Conservation (phyloP, 2,329 filamentous ascomycete genomes). For the Aspergillus ochraceoroseus region DNA sequence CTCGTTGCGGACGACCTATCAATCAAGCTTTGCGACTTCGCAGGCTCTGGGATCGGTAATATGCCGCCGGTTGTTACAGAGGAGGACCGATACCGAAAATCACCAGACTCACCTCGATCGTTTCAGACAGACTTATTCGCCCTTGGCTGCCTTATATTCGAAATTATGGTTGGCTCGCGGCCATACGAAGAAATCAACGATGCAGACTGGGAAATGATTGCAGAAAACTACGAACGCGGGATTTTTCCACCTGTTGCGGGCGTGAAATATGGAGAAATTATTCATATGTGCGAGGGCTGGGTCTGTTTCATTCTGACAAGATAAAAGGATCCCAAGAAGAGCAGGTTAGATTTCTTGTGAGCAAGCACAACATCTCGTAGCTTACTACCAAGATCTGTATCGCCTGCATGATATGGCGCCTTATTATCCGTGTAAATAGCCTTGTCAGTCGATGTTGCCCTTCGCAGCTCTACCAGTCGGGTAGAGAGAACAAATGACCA, state of each 20-base stretch:
- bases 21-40: conserved; percentile 23
- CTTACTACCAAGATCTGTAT: too few relatives aligned
- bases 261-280: conserved; percentile 11
- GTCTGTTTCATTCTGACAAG: too few relatives aligned
- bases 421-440: too few relatives aligned
- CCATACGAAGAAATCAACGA: conserved; percentile 14
- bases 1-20: conserved; percentile 21
- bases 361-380: too few relatives aligned
- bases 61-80: conserved; percentile 7
- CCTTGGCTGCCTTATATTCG: conserved; percentile 16
- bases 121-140: conserved; percentile 17
- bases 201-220: conserved; percentile 6
- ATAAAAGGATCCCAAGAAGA: too few relatives aligned
- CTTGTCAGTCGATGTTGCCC: too few relatives aligned
- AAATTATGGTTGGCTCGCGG: conserved; percentile 9
- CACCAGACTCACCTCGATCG: conserved; percentile 8
- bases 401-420: too few relatives aligned
- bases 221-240: conserved; percentile 5
- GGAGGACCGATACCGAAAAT: conserved; percentile 11
- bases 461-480: too few relatives aligned
- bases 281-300: conserved; percentile 16
- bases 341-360: too few relatives aligned
- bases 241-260: conserved; percentile 11
- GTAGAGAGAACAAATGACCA: too few relatives aligned
- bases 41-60: conserved; percentile 15